phyloP scores from a whole-genome alignment of 352 stramenopile genomes.

The Globisporangium alternatum region DNA sequence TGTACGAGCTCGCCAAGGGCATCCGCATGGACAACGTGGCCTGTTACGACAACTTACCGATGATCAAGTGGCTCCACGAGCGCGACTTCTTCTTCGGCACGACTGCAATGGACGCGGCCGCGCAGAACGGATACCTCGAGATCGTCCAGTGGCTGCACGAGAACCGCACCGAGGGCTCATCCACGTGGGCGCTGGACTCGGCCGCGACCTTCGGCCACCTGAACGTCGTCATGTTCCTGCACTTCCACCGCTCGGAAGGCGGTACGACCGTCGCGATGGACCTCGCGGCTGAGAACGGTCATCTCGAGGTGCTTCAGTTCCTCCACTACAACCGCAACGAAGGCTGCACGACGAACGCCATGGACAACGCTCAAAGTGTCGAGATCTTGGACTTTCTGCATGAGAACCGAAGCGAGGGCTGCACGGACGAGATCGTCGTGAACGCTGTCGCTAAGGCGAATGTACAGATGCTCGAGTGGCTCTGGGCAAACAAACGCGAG shows the following conservation, averaged over 20 bases:
- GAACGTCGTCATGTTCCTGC: conserved; percentile 3
- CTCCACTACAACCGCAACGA: conserved; percentile 9
- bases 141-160: conserved; percentile 3
- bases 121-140: conserved; percentile 1
- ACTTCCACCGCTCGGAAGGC: conserved; percentile 9
- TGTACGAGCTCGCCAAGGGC: conserved; percentile 6
- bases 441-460: background rate
- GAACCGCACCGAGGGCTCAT: conserved; percentile 32
- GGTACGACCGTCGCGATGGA: conserved; percentile 10
- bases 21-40: conserved; percentile 6
- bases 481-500: conserved; percentile 6
- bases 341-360: conserved; percentile 8
- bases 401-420: conserved; percentile 7
- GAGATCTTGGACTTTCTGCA: conserved; percentile 6
- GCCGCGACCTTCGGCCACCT: conserved; percentile 7
- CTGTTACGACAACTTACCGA: conserved; percentile 2
- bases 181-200: conserved; percentile 6
- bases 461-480: conserved; percentile 1
- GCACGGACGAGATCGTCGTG: conserved; percentile 8
- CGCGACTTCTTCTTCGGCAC: conserved; percentile 4
- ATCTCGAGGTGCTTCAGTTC: conserved; percentile 9
- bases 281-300: conserved; percentile 6
- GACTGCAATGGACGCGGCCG: conserved; percentile 1
- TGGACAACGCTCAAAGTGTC: conserved; percentile 7
- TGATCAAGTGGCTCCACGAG: conserved; percentile 15